Base-by-base conservation (phyloP, 768 basidiomycete species). In the Termitomyces sp. region DNA sequence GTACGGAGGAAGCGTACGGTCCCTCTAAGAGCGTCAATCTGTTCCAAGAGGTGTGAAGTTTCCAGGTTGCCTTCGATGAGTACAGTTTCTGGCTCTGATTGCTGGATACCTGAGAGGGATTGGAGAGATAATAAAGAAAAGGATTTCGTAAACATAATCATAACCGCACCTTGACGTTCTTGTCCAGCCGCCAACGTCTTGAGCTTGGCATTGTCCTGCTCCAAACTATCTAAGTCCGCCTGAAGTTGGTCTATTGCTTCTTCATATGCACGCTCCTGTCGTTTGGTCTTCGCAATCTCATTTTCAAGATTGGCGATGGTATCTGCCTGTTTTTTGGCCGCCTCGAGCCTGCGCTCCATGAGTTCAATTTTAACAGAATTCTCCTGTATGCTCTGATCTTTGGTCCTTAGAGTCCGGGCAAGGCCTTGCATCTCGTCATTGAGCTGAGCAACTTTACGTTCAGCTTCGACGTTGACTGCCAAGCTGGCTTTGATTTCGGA, bases 211-310 rank as follows among this genome's bases (percentile, higher is more conserved):
- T 93, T 93, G 64, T 98, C 95, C 69, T 92, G 86, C 71, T 95
- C 93, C 52, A 95, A 74, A 0, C 78, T 68, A 69, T 97, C 94
- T 60, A 97, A 73, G 64, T 99, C 96, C 1, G 85, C 81, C 67
- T 96, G 94, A 10, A 98, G 71, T 65, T 93, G 92, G 62, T 95
- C 94, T 79, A 98, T 90, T 3, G 94, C 92, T 64, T 96, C 94
- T 68, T 93, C 90, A 64, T 95, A 92, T 32, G 88, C 87, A 56
- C 87, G 80, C 70, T 96, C 94, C 67, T 96, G 91, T 71, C 94
- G 91, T 71, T 85, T 83, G 4, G 86, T 84, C 68, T 94, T 94
- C 29, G 79, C 72, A 2, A 98, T 76, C 64, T 95, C 88, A 32
- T 68, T 72, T 73, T 98, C 94, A 20, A 98, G 82, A 59, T 92